A percentile compares a stretch with the other conserved stretches of the same genome.
Evolutionary conservation across 1,284 basidiomycete species (phyloP).

Genomic region (Rhodotorula sp.): DNA sequence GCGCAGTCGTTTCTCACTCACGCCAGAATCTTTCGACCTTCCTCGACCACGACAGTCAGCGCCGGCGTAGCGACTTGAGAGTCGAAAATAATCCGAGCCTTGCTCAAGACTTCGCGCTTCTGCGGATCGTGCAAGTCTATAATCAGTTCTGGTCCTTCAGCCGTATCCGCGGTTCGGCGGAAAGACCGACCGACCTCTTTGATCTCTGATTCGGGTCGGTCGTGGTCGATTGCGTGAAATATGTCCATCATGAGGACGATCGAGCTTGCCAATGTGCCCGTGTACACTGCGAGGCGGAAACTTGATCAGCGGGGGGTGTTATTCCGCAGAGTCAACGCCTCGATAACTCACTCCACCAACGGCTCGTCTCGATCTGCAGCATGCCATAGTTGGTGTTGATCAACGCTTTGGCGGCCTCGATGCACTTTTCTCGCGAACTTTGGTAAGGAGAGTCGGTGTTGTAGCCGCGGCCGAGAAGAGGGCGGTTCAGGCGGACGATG

Average conservation of each 20-base stretch:
- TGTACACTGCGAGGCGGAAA: constrained; percentile 20
- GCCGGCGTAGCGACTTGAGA: constrained; percentile 31
- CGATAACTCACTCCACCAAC: constrained; percentile 35
- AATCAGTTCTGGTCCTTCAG: background rate
- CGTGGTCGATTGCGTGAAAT: constrained; percentile 39
- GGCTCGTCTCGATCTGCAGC: constrained; percentile 23
- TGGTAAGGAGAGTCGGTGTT: constrained; percentile 22
- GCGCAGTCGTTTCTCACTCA: background rate
- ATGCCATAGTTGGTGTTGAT: constrained; percentile 35
- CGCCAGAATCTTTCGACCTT: constrained; percentile 36
- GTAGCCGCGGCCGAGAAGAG: constrained; percentile 39
- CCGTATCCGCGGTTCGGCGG: background rate
- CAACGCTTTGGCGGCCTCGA: constrained; percentile 27
- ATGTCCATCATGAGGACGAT: constrained; percentile 40
- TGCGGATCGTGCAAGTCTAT: background rate
- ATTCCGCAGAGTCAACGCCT: no score
- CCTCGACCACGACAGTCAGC: constrained; percentile 33
- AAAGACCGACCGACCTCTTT: constrained; percentile 17
- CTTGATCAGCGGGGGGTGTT: background rate
- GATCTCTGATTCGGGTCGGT: constrained; percentile 10
- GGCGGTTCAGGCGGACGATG: constrained; percentile 41
- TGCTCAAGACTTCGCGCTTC: constrained; percentile 33
- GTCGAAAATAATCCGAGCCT: constrained; percentile 34
- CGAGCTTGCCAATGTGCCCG: constrained; percentile 29
- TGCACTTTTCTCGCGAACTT: constrained; percentile 32